Evolutionary conservation across 805 yeast genomes (phyloP).

Genomic region (Schwanniomyces sp.): DNA sequence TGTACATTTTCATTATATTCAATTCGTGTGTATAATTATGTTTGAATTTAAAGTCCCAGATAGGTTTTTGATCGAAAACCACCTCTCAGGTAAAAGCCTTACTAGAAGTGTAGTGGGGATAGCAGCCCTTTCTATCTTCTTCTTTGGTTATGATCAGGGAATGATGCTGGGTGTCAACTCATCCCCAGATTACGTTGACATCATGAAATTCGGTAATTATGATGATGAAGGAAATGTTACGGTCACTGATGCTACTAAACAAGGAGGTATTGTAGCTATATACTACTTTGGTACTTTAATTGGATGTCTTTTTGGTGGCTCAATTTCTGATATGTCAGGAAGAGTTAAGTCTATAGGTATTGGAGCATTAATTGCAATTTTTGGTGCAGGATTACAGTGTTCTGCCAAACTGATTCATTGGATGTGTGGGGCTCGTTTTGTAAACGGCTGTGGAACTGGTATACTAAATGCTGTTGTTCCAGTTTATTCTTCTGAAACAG

Average conservation of each 20-base stretch:
- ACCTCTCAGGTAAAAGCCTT: conserved; percentile 2
- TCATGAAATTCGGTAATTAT: conserved; percentile 17
- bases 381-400: conserved; percentile 56
- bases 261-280: conserved; percentile 64
- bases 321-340: conserved; percentile 64
- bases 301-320: conserved; percentile 60
- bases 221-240: conserved; percentile 12
- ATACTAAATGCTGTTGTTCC: conserved; percentile 71
- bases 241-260: conserved; percentile 39
- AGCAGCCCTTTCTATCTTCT: conserved; percentile 34
- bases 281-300: conserved; percentile 51
- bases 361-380: conserved; percentile 57
- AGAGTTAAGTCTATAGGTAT: conserved; percentile 60
- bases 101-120: conserved; percentile 5
- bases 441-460: conserved; percentile 72
- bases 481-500: conserved; percentile 77
- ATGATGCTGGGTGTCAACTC: conserved; percentile 58
- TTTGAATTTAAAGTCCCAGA: background rate
- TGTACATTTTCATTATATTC: background rate
- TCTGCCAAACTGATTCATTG: conserved; percentile 11
- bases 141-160: conserved; percentile 82
- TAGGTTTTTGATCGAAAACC: conserved; percentile 5
- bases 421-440: conserved; percentile 40
- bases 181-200: conserved; percentile 42
- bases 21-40: background rate